These are phyloP conservation scores for Wickerhamomyces silvicola DNA, from an alignment of 805 yeast species.

Conservation along the genomic window DNA sequence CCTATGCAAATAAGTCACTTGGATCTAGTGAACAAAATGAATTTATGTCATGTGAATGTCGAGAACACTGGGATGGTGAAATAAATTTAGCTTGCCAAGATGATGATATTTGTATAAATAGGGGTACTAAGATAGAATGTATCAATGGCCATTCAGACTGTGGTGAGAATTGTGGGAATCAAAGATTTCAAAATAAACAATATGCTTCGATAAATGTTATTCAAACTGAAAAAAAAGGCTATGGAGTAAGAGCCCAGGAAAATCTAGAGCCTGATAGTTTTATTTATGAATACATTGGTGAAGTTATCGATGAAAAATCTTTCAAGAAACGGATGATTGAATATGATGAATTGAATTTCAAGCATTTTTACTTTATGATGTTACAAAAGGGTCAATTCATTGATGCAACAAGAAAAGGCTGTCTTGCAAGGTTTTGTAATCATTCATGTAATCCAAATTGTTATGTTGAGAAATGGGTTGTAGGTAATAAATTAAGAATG, in stretches of 20 bases:
- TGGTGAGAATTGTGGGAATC: conserved; percentile 78
- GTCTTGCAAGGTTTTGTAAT: conserved; percentile 85
- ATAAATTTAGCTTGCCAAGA: conserved; percentile 71
- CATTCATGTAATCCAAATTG: conserved; percentile 96
- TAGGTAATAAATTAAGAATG: conserved; percentile 83
- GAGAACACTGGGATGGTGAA: conserved; percentile 37
- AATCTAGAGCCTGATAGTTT: conserved; percentile 59
- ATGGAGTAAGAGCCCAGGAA: conserved; percentile 71
- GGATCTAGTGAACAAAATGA: conserved; percentile 71
- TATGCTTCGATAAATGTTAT: conserved; percentile 79
- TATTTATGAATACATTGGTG: conserved; percentile 90
- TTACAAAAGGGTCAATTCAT: conserved; percentile 86
- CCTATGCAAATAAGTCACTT: conserved; percentile 52
- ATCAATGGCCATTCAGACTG: conserved; percentile 60
- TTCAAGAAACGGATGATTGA: conserved; percentile 69
- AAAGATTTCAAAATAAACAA: conserved; percentile 73
- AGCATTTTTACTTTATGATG: conserved; percentile 95
- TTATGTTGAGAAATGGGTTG: conserved; percentile 96
- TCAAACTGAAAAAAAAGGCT: conserved; percentile 79
- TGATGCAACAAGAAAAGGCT: conserved; percentile 89
- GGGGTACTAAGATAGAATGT: conserved; percentile 91
- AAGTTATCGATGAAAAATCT: conserved; percentile 75
- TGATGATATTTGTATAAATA: conserved; percentile 86
- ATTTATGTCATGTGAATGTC: conserved; percentile 88
- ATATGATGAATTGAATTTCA: conserved; percentile 61